Evolutionary conservation across 2,329 filamentous ascomycete species (phyloP).

Genomic region (Chalaropsis ovoidea): DNA sequence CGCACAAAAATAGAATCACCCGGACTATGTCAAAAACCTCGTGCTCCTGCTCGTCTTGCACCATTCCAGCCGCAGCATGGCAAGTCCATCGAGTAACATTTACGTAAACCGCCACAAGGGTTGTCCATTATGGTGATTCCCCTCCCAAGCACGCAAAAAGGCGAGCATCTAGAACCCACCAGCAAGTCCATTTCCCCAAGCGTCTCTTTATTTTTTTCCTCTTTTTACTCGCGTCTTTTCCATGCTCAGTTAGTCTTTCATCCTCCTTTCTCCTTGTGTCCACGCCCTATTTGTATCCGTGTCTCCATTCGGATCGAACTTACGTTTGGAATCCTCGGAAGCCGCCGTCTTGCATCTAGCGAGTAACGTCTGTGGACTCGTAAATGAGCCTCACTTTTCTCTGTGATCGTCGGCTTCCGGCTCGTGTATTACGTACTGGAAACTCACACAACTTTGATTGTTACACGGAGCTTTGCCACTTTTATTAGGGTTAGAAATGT

Average conservation of each 20-base stretch:
- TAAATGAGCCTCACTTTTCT: constrained; percentile 14
- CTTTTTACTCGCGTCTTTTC: constrained; percentile 2
- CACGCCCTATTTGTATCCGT: background rate
- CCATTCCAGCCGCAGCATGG: constrained; percentile 3
- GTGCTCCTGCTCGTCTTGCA: constrained; percentile 10
- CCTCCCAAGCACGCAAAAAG: background rate
- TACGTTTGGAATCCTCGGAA: background rate
- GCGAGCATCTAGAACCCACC: background rate
- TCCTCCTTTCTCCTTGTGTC: background rate
- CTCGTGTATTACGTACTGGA: constrained; percentile 16
- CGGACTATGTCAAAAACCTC: constrained; percentile 8
- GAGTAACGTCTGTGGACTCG: background rate
- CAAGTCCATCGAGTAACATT: constrained; percentile 21
- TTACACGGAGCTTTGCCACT: constrained; percentile 8
- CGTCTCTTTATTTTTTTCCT: background rate
- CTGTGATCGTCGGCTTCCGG: background rate
- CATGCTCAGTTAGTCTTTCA: background rate
- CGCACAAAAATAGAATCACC: background rate
- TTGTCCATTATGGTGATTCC: background rate
- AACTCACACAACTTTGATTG: background rate
- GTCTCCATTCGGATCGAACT: constrained; percentile 11
- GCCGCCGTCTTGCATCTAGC: background rate
- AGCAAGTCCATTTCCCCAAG: background rate
- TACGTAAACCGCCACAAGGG: constrained; percentile 21
- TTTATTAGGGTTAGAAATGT: background rate